phyloP scores from a whole-genome alignment of 2,329 filamentous ascomycete genomes.

The Penicillium italicum region DNA sequence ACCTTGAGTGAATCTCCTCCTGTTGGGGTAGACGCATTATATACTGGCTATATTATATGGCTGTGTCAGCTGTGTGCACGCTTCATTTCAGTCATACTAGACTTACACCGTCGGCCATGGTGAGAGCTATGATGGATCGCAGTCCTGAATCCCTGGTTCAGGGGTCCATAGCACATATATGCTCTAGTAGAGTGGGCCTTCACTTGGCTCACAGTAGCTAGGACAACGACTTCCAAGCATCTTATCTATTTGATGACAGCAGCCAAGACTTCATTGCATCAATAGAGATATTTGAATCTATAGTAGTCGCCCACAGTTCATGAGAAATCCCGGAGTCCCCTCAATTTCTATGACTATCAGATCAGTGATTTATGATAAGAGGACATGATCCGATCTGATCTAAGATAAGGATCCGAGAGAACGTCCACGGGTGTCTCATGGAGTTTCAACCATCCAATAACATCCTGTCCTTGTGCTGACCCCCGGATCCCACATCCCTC shows the following conservation, averaged over 20 bases:
- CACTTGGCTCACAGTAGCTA: not conserved
- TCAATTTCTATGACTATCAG: conserved; percentile 1
- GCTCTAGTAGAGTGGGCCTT: not conserved
- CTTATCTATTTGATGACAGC: conserved; percentile 1
- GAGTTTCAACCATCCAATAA: conserved; percentile 15
- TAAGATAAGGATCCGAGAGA: conserved; percentile 11
- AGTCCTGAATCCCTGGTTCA: not conserved
- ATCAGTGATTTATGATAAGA: not conserved
- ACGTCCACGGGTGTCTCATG: not conserved
- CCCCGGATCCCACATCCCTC: conserved; percentile 18
- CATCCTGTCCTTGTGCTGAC: not conserved
- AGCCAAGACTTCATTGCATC: not conserved
- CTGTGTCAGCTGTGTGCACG: not conserved
- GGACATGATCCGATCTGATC: not conserved
- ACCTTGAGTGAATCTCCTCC: conserved; percentile 54
- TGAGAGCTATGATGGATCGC: not conserved
- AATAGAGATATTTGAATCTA: not conserved
- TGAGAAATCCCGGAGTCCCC: not conserved
- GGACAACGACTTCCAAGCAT: not conserved
- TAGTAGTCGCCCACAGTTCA: not conserved
- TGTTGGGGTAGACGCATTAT: conserved; percentile 43
- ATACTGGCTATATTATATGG: conserved; percentile 29
- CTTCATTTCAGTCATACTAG: not conserved
- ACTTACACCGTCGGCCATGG: conserved; percentile 13
- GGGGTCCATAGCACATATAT: conserved; percentile 2